Conservation (phyloP, 345 rosid genomes). For the Eucalyptus decipiens region DNA sequence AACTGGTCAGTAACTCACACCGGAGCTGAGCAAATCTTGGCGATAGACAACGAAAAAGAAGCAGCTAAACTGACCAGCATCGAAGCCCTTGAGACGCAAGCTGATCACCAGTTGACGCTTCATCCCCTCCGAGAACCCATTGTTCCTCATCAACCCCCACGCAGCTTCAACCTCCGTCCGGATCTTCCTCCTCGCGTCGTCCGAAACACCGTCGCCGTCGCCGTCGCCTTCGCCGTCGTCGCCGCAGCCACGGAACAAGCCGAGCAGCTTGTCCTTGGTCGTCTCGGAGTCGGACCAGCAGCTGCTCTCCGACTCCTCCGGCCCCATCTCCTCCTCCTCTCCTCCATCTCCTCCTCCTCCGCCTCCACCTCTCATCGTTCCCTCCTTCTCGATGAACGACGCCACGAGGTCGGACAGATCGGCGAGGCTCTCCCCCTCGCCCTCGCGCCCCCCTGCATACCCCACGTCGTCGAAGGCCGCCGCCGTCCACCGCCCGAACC, state of each 20-base stretch:
- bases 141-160: constrained; percentile 4
- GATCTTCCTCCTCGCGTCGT: constrained; percentile 9
- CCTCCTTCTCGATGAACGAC: constrained; percentile 59
- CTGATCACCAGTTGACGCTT: constrained; percentile 42
- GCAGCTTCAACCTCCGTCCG: constrained; percentile 7
- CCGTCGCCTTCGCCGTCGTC: neutral
- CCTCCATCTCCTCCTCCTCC: neutral
- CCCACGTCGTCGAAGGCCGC: constrained; percentile 30
- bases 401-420: constrained; percentile 72
- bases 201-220: neutral
- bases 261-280: neutral
- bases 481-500: constrained; percentile 18
- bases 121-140: neutral
- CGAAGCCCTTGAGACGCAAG: constrained; percentile 52
- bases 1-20: neutral
- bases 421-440: constrained; percentile 8
- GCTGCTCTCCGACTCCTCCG: neutral
- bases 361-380: neutral
- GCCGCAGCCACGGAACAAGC: constrained; percentile 2
- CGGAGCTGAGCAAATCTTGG: neutral
- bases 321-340: neutral
- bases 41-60: neutral
- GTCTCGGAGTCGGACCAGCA: constrained; percentile 20
- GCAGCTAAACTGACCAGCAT: constrained; percentile 45
- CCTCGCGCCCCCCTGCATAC: constrained; percentile 25